Base-by-base conservation (phyloP, 768 basidiomycete genomes). In the Cystofilobasidium capitatum region DNA sequence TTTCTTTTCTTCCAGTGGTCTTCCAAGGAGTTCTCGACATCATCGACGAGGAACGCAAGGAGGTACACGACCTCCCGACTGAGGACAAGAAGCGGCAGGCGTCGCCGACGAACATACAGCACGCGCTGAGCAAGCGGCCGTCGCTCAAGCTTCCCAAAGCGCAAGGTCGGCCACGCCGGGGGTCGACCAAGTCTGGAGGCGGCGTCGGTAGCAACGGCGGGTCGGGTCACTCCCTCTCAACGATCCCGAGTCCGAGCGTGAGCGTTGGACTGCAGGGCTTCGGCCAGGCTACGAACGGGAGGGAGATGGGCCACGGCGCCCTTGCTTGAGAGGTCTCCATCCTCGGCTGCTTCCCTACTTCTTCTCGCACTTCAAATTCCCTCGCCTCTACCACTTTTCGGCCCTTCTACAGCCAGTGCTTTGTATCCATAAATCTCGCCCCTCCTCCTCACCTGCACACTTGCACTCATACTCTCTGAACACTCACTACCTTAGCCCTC, bases 21-120 rank as follows among this genome's bases (percentile, higher is more conserved):
- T 82, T 91, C 66, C 88, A 89, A 76, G 89, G 90, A 9, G 83
- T 86, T 20, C 76, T 91, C 77, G 81, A 83, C 81, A 79, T 91
- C 22, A 81, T 87, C 55, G 89, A 90, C 70, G 87, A 89, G 75
- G 85, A 87, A 77, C 80, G 78, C 66, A 80, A 36, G 13, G 57
- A 72, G 74, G 49, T 60, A 14, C 73, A 70, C 31, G 26, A 49
- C 9, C 40, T 37, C 16, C 62, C 64, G 26, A 31, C n/a, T 3
- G 42, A 63, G 24, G 62, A 63, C 47, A 40, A 64, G 57, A 69
- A 69, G 63, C 62, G 68, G 22, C 68, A 69, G 58, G 68, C 60
- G 40, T 68, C 62, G 24, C 61, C 66, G 24, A 61, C 60, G 44
- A 42, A 68, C 33, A 44, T 63, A 20, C 51, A 62, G 26, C 39